Evolutionary conservation across 805 yeast genomes (phyloP).

Genomic region (Yarrowia phangngaensis): DNA sequence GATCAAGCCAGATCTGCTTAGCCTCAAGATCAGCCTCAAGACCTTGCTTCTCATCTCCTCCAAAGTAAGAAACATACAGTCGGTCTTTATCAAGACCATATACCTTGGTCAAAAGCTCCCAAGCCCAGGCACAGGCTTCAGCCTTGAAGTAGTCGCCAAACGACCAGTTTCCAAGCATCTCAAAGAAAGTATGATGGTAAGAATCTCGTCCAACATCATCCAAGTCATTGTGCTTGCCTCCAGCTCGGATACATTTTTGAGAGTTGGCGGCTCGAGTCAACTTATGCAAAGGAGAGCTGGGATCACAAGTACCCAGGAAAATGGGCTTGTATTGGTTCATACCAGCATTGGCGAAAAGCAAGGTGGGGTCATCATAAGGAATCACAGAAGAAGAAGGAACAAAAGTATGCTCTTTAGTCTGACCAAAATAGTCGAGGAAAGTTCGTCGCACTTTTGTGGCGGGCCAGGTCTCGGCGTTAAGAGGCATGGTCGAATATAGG

Average conservation of each 20-base stretch:
- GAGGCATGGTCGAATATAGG: conserved; percentile 22
- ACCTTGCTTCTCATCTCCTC: conserved; percentile 80
- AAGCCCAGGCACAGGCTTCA: conserved; percentile 83
- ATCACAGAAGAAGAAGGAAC: conserved; percentile 92
- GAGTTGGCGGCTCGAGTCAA: conserved; percentile 90
- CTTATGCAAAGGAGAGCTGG: conserved; percentile 77
- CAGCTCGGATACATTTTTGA: conserved; percentile 98
- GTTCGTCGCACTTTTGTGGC: conserved; percentile 65
- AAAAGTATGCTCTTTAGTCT: conserved; percentile 62
- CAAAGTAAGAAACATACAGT: conserved; percentile 93
- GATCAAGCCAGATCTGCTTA: conserved; percentile 73
- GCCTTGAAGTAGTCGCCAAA: conserved; percentile 97
- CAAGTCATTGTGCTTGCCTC: conserved; percentile 94
- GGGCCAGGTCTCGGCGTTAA: conserved; percentile 31
- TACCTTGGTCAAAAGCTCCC: conserved; percentile 85
- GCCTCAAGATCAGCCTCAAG: conserved; percentile 94
- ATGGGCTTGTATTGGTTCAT: conserved; percentile 99
- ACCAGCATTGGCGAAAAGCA: conserved; percentile 96
- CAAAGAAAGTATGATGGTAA: conserved; percentile 97
- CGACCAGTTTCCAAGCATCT: conserved; percentile 99
- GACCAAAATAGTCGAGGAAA: conserved; percentile 74
- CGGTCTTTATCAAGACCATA: conserved; percentile 76
- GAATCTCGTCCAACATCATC: conserved; percentile 98
- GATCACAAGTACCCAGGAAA: conserved; percentile 95
- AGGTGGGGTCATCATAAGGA: conserved; percentile 97